Percentiles rank a stretch among this genome's conserved stretches.
Conservation (phyloP, 2,329 filamentous ascomycete species). For the Aspergillus quadricinctus region DNA sequence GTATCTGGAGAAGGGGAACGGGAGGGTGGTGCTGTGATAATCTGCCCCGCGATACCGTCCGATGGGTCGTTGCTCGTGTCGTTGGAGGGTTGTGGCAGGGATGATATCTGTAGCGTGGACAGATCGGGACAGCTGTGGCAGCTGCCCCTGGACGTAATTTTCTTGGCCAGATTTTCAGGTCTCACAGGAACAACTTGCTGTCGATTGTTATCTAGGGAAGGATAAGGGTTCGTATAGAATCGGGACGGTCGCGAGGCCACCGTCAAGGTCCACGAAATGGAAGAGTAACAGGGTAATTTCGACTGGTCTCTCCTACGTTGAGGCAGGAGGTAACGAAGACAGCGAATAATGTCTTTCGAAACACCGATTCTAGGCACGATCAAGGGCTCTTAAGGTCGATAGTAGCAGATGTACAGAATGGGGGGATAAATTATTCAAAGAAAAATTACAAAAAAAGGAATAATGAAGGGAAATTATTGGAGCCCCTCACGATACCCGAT, state of each 20-base stretch:
- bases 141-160: slow-evolving; percentile 37
- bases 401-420: neutral
- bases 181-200: slow-evolving; percentile 18
- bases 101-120: slow-evolving; percentile 33
- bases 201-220: neutral
- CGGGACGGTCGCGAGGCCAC: slow-evolving; percentile 8
- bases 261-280: neutral
- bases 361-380: neutral
- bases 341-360: neutral
- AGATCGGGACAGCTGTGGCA: slow-evolving; percentile 42
- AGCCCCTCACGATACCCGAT: slow-evolving; percentile 2
- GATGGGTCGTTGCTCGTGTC: slow-evolving; percentile 21
- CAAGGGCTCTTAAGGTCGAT: neutral
- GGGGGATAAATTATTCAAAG: neutral
- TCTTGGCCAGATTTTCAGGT: slow-evolving; percentile 39
- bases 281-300: neutral
- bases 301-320: neutral
- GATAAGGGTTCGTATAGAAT: slow-evolving; percentile 1
- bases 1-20: slow-evolving; percentile 30
- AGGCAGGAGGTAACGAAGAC: neutral
- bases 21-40: slow-evolving; percentile 26
- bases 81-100: slow-evolving; percentile 19
- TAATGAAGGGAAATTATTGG: neutral
- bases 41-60: slow-evolving; percentile 22
- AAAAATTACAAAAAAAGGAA: neutral